Evolutionary conservation across 2,329 filamentous ascomycete genomes (phyloP), one percentile per base, ranked within the genome.

Genomic region (Ophiostoma sp.): DNA sequence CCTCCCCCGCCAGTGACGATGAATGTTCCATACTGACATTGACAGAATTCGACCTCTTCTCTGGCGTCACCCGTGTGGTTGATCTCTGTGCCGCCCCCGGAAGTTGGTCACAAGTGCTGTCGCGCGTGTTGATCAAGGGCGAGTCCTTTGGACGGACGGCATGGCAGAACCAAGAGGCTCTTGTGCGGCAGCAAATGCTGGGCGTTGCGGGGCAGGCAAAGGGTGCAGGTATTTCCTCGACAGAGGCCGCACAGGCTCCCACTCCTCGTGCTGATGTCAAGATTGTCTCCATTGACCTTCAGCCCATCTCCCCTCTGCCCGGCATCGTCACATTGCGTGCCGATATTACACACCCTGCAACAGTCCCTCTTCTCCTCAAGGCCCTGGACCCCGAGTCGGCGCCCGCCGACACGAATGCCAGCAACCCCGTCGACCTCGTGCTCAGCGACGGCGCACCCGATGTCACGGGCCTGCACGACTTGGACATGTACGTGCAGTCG

Each of bases 401-500:
- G 0, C 9, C 70, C 3, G 12, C 39, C 0, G 33, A 55, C 7
- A 19, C 11, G 1, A 28, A 17, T 4, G 88, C 92, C 2, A 88
- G 91, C 0, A 90, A 94, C 68, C 93, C 92, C 0, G 95, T 98
- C 17, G 96, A 99, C 80, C 88, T 99, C 1, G 95, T 99, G 31
- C 89, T 99, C 75, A 97, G 94, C 73, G 96, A 99, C 78, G 96
- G 96, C 71, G 96, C 96, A 0, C 96, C 96, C 0, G 96, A 99
- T 79, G 96, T 99, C 15, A 99, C 96, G 0, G 96, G 96, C 25
- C 87, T 99, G 0, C 96, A 99, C 81, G 96, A 99, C 81, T 89
- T 99, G 48, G 96, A 99, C 82, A 98, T 98, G 77, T 99, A 99
- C 82, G 93, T 99, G 22, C 96, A 99, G 83, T 95, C 93, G 9